Percentiles rank a stretch among this genome's conserved stretches.
Conservation (phyloP, 2,329 filamentous ascomycete species). For the Metarhizium guizhouense region DNA sequence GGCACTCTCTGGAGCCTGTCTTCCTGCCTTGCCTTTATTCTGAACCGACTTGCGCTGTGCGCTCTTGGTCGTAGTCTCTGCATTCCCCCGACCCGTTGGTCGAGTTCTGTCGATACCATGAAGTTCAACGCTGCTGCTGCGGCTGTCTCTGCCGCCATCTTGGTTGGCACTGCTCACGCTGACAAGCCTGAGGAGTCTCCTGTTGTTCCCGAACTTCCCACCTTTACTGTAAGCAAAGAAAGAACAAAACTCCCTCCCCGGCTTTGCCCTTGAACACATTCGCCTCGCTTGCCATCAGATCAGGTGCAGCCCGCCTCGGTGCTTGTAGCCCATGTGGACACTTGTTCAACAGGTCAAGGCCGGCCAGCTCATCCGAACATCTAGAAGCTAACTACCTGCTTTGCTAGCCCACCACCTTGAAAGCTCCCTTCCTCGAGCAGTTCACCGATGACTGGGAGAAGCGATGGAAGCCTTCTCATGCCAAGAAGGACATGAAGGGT, state of each 20-base stretch:
- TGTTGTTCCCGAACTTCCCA: slow-evolving; percentile 58
- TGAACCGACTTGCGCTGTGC: slow-evolving; percentile 16
- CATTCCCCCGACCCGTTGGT: slow-evolving; percentile 36
- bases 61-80: slow-evolving; percentile 2
- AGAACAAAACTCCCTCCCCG: not conserved
- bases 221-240: slow-evolving; percentile 68
- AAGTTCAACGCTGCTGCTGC: slow-evolving; percentile 75
- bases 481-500: slow-evolving; percentile 81
- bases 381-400: slow-evolving; percentile 13
- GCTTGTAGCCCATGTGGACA: not conserved
- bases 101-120: slow-evolving; percentile 40
- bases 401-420: slow-evolving; percentile 72
- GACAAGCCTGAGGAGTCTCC: slow-evolving; percentile 58
- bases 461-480: slow-evolving; percentile 89
- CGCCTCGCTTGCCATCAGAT: not conserved
- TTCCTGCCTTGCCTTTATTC: slow-evolving; percentile 6
- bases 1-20: slow-evolving; percentile 6
- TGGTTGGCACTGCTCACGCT: slow-evolving; percentile 61
- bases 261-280: not conserved
- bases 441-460: slow-evolving; percentile 95
- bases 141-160: slow-evolving; percentile 63
- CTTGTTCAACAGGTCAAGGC: not conserved
- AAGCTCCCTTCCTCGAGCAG: slow-evolving; percentile 95
- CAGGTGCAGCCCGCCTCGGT: not conserved
- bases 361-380: not conserved